Evolutionary conservation across 495 filamentous ascomycete genomes (phyloP).

Genomic region (Podospora comata): DNA sequence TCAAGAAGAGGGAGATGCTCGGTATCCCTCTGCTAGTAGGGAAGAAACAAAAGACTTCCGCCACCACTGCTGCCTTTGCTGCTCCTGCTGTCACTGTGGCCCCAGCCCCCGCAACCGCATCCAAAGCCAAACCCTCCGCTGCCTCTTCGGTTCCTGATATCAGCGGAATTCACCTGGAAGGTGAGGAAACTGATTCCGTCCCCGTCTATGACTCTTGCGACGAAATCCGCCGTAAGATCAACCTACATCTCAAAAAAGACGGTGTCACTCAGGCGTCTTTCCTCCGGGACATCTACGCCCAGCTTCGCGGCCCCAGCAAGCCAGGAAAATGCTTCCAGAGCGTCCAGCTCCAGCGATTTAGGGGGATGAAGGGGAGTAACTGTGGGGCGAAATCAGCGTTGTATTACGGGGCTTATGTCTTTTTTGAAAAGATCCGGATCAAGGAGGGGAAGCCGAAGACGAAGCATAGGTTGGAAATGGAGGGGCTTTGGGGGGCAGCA

Average conservation of each 20-base stretch:
- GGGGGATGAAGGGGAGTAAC: conserved; percentile 44
- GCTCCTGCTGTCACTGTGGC: conserved; percentile 6
- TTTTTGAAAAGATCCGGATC: conserved; percentile 59
- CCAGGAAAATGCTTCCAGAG: conserved; percentile 30
- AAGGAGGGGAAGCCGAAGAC: conserved; percentile 54
- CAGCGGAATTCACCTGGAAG: conserved; percentile 37
- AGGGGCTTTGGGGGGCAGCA: conserved; percentile 37
- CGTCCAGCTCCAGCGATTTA: conserved; percentile 46
- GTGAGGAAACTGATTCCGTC: conserved; percentile 44
- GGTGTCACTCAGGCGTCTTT: conserved; percentile 54
- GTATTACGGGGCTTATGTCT: conserved; percentile 54
- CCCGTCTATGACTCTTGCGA: conserved; percentile 55
- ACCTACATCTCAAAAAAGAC: conserved; percentile 44
- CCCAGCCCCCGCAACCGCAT: conserved; percentile 10
- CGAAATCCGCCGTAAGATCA: conserved; percentile 55
- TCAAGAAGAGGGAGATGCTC: conserved; percentile 34
- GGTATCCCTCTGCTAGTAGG: conserved; percentile 28
- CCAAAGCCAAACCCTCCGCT: not conserved
- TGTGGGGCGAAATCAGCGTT: conserved; percentile 40
- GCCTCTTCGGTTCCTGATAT: conserved; percentile 29
- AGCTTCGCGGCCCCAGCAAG: conserved; percentile 19
- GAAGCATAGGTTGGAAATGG: conserved; percentile 51
- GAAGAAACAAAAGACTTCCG: conserved; percentile 31
- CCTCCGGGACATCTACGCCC: conserved; percentile 44
- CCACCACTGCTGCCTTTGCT: conserved; percentile 8